Base-by-base conservation (phyloP, 352 stramenopile genomes). In the Thraustochytrium striatum region DNA sequence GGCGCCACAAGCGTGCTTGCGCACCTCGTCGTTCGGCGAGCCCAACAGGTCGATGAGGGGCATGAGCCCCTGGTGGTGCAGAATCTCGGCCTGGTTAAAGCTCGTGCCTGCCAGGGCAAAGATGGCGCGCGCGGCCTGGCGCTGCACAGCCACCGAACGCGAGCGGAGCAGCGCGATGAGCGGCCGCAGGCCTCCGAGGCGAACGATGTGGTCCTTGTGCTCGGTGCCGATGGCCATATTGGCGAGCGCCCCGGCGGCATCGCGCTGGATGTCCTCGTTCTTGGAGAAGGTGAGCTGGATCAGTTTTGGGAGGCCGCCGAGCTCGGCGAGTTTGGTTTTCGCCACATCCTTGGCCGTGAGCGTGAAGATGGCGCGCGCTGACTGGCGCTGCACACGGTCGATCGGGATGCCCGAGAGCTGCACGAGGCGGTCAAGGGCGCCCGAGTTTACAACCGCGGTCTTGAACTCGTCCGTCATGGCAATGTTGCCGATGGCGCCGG, bases 391-490 rank as follows among this genome's bases (percentile, higher is more conserved):
- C 35, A 75, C 65, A 38, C 65, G 65, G 30, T 21, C 36, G 39
- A 61, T 38, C 43, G 52, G 35, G 3, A 32, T 62, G 43, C 7
- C 21, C 7, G 65, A 30, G 0, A 75, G 65, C 43, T 75, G 5
- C 11, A 75, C 52, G n/a, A 75, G 52, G 44, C 65, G 65, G 5
- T 55, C 43, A 2, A 75, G 65, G 9, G 65, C 65, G 21, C 65
- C 65, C 25, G 44, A 62, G 44, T 61, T 44, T 8, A 75, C 65
- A 7, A 75, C 65, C 16, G 32, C 41, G 30, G 30, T 9, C 52
- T 75, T 75, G 43, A 47, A 75, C 11, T 75, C 65, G 41, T 75
- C 65, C 13, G 65, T 75, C 65, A 75, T 75, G 44, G 65, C 65
- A 25, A 75, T 75, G 65, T 75, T 75, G 50, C 65, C 65, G 25